These are phyloP conservation scores for Diaporthe velutina DNA, from an alignment of 2,329 filamentous ascomycete species.

Conservation along the genomic window DNA sequence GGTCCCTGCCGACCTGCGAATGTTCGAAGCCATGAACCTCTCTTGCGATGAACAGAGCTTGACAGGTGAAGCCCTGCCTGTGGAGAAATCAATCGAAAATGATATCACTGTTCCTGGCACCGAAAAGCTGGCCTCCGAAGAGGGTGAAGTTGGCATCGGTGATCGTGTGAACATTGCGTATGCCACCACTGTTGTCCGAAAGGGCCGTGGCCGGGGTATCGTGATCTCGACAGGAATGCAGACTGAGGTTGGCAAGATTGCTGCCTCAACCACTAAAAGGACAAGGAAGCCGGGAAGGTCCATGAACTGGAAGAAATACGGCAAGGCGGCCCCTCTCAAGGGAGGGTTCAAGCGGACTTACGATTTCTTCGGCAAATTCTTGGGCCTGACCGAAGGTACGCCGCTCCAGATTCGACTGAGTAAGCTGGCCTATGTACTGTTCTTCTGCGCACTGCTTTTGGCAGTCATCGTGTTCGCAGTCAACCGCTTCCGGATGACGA, in stretches of 20 bases:
- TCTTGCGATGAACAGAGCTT: slow-evolving; percentile 83
- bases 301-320: slow-evolving; percentile 57
- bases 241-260: slow-evolving; percentile 82
- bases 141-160: slow-evolving; percentile 72
- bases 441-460: slow-evolving; percentile 75
- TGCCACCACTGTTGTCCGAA: slow-evolving; percentile 79
- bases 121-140: slow-evolving; percentile 59
- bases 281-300: slow-evolving; percentile 59
- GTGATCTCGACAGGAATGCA: slow-evolving; percentile 81
- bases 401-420: slow-evolving; percentile 88
- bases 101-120: slow-evolving; percentile 58
- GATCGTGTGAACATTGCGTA: slow-evolving; percentile 83
- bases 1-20: slow-evolving; percentile 78
- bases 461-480: slow-evolving; percentile 73
- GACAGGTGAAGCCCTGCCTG: slow-evolving; percentile 81
- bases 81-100: slow-evolving; percentile 73
- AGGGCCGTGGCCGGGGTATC: slow-evolving; percentile 79
- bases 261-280: slow-evolving; percentile 71
- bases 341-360: slow-evolving; percentile 56
- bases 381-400: slow-evolving; percentile 77
- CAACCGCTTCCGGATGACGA: slow-evolving; percentile 64
- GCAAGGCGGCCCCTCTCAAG: slow-evolving; percentile 55
- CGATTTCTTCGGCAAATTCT: slow-evolving; percentile 56
- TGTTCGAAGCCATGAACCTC: slow-evolving; percentile 82
- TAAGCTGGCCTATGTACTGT: slow-evolving; percentile 86